Base-by-base conservation (phyloP, 2,329 filamentous ascomycete species). In the Colletotrichum orbiculare region DNA sequence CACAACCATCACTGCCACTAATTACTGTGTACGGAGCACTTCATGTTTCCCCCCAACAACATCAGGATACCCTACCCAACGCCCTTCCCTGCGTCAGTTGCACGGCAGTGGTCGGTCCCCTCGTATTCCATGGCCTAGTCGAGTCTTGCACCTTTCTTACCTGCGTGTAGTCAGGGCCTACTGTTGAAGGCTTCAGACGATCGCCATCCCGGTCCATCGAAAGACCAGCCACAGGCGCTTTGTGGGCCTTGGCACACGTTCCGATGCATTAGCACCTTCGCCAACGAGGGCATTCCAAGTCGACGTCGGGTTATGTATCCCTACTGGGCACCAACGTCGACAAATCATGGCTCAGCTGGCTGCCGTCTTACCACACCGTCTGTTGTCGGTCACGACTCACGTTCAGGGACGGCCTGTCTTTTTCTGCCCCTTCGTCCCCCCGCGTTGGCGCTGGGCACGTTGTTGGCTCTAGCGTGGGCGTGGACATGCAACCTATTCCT, bases 51-150 rank as follows among this genome's bases (percentile, higher is more conserved):
- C 25, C 25, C 4, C 25, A 25, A 25, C 25, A 25, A 25, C 25
- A 25, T 5, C 25, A 25, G 25, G 25, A 4, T 5, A 25, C 25
- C 25, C 25, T 5, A 25, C 25, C 25, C 25, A 25, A 25, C 25
- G 4, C 25, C 25, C 25, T 25, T 25, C 34, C 33, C 49, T 48
- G 56, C 48, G 35, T 56, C 37, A 52, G 62, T 65, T 62, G 46
- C 62, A 57, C 52, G 47, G 53, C 62, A 49, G 11, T 6, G 10
- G 13, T 8, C 41, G 13, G 7, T 17, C 43, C 13, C 35, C 47
- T 65, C 62, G 62, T 65, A 65, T 65, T 62, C 17, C 62, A 47
- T 49, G 13, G 42, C 47, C 62, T 47, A 37, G 58, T 17, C 58
- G 52, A 56, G 50, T 54, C 43, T 47, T 42, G 25, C 25, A 25